Conservation (phyloP, 345 rosid species). For the Aethionema arabicum region DNA sequence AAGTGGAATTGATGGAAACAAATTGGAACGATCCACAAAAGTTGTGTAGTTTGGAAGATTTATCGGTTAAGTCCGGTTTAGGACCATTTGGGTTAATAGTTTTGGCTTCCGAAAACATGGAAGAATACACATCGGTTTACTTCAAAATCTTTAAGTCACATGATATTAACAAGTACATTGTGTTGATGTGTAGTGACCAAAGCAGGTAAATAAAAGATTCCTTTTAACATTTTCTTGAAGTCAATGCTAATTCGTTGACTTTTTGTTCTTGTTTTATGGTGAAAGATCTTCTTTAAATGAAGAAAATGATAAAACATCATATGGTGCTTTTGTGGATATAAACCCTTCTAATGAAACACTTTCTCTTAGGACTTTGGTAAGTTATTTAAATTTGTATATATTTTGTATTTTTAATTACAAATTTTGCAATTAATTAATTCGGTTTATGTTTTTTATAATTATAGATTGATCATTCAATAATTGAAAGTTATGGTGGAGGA, state of each 20-base stretch:
- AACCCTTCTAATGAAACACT: conserved; percentile 45
- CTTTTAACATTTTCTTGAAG: not conserved
- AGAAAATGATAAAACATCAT: conserved; percentile 46
- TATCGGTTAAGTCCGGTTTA: conserved; percentile 43
- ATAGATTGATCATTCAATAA: conserved; percentile 57
- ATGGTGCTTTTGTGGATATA: conserved; percentile 53
- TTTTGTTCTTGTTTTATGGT: not conserved
- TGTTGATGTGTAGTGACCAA: conserved; percentile 88
- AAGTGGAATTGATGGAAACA: conserved; percentile 50
- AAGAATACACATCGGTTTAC: conserved; percentile 64
- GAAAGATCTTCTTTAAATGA: conserved; percentile 49
- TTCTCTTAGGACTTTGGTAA: conserved; percentile 46
- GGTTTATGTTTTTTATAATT: not conserved
- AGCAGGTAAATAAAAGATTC: conserved; percentile 39
- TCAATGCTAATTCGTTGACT: not conserved
- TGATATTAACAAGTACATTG: conserved; percentile 41
- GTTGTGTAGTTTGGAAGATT: conserved; percentile 47
- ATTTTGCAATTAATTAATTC: not conserved
- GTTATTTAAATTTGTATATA: not conserved
- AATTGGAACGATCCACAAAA: conserved; percentile 51
- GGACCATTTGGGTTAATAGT: conserved; percentile 78
- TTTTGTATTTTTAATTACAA: not conserved
- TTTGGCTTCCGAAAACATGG: conserved; percentile 50
- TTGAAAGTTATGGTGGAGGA: conserved; percentile 56
- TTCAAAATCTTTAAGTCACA: conserved; percentile 55